phyloP scores from a whole-genome alignment of 345 rosid species.

The Adansonia digitata region DNA sequence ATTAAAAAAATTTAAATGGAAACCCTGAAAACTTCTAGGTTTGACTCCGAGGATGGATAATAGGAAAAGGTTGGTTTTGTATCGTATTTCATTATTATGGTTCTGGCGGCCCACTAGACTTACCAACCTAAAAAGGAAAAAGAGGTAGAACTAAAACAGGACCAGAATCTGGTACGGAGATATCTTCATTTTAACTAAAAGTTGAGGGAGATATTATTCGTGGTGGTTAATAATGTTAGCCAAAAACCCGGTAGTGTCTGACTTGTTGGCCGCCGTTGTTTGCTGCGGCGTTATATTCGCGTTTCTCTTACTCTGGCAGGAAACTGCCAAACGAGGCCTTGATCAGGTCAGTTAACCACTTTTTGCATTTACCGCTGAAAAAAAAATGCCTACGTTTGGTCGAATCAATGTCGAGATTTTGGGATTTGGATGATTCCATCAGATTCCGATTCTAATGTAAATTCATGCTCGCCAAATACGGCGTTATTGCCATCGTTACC shows the following conservation, averaged over 20 bases:
- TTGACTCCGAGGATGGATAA: too few relatives aligned
- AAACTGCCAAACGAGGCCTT: slow-evolving; percentile 27
- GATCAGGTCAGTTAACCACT: slow-evolving; percentile 25
- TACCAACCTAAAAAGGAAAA: too few relatives aligned
- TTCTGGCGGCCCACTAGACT: too few relatives aligned
- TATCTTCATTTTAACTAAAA: not conserved
- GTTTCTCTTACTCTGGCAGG: slow-evolving; percentile 23
- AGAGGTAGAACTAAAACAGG: too few relatives aligned
- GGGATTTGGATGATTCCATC: not conserved
- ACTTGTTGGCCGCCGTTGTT: slow-evolving; percentile 14
- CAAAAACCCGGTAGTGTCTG: slow-evolving; percentile 4
- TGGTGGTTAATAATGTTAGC: not conserved
- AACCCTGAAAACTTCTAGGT: too few relatives aligned
- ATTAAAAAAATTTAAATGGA: too few relatives aligned
- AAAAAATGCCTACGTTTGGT: too few relatives aligned
- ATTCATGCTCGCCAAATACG: not conserved
- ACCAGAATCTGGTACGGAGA: not conserved
- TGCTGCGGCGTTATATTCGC: not conserved
- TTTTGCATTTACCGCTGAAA: not conserved
- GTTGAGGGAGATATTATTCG: not conserved
- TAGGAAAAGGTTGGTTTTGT: too few relatives aligned
- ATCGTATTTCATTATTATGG: too few relatives aligned
- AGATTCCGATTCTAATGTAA: not conserved
- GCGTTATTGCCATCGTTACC: not conserved
- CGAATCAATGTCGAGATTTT: not conserved